phyloP scores from a whole-genome alignment of 148 eudicot genomes.

The Silene latifolia region DNA sequence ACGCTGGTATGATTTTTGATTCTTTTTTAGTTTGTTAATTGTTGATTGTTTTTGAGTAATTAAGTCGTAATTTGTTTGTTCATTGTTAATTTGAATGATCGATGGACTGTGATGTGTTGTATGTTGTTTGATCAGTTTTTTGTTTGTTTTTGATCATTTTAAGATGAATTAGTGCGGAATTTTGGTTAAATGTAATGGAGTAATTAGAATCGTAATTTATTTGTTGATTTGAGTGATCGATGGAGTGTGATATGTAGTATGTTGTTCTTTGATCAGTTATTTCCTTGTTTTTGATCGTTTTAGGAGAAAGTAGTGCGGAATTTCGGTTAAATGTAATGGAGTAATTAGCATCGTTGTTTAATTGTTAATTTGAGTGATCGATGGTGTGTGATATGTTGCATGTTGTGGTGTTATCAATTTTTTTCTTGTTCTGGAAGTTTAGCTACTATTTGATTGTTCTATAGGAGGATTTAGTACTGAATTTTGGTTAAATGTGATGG shows the following conservation, averaged over 20 bases:
- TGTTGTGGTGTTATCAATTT: neutral
- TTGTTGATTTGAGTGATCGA: neutral
- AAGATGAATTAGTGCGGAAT: neutral
- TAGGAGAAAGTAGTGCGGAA: neutral
- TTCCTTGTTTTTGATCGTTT: neutral
- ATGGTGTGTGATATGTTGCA: neutral
- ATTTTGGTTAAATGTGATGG: neutral
- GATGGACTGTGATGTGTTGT: neutral
- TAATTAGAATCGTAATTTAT: neutral
- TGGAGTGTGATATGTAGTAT: neutral
- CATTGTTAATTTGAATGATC: neutral
- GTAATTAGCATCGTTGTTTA: neutral
- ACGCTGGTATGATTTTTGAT: conserved; percentile 54
- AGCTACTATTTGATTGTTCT: neutral
- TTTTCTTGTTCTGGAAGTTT: no score
- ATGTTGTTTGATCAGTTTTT: neutral
- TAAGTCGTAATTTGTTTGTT: neutral
- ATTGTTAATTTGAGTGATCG: neutral
- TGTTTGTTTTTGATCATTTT: neutral
- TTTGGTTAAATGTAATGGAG: neutral
- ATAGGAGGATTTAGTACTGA: neutral
- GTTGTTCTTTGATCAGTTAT: neutral
- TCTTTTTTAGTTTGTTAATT: neutral
- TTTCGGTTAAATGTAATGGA: neutral
- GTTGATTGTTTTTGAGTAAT: neutral